phyloP scores from a whole-genome alignment of 2,329 filamentous ascomycete species.

The Diplodia corticola region DNA sequence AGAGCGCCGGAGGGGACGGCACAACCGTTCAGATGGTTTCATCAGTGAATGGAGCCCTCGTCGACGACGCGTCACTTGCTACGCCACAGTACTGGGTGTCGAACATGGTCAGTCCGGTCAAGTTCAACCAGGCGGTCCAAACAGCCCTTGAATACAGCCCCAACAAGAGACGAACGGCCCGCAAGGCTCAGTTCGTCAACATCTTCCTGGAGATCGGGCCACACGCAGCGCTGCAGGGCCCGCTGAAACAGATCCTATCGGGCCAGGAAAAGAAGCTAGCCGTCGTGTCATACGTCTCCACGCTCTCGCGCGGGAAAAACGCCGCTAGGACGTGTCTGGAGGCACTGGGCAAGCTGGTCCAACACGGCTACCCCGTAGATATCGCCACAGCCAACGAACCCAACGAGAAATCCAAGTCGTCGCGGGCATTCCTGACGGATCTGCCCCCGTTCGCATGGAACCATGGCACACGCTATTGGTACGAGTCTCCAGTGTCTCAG shows the following conservation, averaged over 20 bases:
- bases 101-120: slow-evolving; percentile 1
- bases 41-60: slow-evolving; percentile 1
- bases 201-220: slow-evolving; percentile 32
- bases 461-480: slow-evolving; percentile 29
- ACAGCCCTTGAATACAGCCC: too few species aligned
- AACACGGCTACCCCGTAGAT: slow-evolving; percentile 25
- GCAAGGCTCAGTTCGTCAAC: background rate
- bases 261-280: slow-evolving; percentile 18
- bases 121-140: background rate
- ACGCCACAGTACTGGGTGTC: background rate
- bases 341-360: slow-evolving; percentile 26
- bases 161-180: too few species aligned
- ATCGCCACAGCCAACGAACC: slow-evolving; percentile 28
- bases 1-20: background rate
- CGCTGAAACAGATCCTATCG: background rate
- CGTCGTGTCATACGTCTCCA: slow-evolving; percentile 26
- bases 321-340: background rate
- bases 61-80: background rate
- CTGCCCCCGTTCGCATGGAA: slow-evolving; percentile 34
- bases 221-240: slow-evolving; percentile 33
- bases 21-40: slow-evolving; percentile 1
- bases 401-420: background rate
- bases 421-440: slow-evolving; percentile 18
- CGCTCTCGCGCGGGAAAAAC: background rate
- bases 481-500: slow-evolving; percentile 24